These are phyloP conservation scores for Carpinus fangiana DNA, from an alignment of 306 rosid species.

Conservation along the genomic window DNA sequence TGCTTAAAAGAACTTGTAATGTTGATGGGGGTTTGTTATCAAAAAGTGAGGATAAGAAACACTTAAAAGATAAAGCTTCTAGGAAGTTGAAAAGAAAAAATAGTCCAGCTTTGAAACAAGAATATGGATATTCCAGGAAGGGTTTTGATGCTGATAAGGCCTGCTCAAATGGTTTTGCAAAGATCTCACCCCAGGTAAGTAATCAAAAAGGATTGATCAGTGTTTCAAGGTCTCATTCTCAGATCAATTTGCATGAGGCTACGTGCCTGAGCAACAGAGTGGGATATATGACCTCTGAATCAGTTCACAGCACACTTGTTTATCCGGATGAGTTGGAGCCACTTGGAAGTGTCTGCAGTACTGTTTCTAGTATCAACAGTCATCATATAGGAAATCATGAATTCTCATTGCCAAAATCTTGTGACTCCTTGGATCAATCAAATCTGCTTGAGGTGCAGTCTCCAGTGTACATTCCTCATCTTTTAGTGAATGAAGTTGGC, in stretches of 20 bases:
- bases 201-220: slow-evolving; percentile 31
- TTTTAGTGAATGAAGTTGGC: slow-evolving; percentile 36
- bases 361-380: slow-evolving; percentile 27
- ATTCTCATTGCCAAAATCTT: slow-evolving; percentile 33
- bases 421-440: slow-evolving; percentile 32
- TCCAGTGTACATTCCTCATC: slow-evolving; percentile 39
- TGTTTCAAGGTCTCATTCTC: slow-evolving; percentile 40
- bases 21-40: slow-evolving; percentile 32
- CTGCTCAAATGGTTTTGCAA: slow-evolving; percentile 37
- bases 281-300: slow-evolving; percentile 41
- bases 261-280: slow-evolving; percentile 29
- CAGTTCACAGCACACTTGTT: slow-evolving; percentile 34
- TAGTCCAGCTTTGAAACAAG: slow-evolving; percentile 42
- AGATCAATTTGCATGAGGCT: slow-evolving; percentile 18
- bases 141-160: slow-evolving; percentile 39
- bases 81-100: slow-evolving; percentile 54
- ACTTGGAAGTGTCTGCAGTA: slow-evolving; percentile 11
- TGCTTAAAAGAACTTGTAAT: slow-evolving; percentile 35
- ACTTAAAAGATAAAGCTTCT: slow-evolving; percentile 39
- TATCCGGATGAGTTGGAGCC: slow-evolving; percentile 38
- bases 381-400: slow-evolving; percentile 37
- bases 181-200: slow-evolving; percentile 39
- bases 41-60: slow-evolving; percentile 45
- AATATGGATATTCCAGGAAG: slow-evolving; percentile 47
- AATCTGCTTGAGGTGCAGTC: slow-evolving; percentile 40